Evolutionary conservation across 2,329 filamentous ascomycete genomes (phyloP).

Genomic region (Cladobotryum mycophilum): DNA sequence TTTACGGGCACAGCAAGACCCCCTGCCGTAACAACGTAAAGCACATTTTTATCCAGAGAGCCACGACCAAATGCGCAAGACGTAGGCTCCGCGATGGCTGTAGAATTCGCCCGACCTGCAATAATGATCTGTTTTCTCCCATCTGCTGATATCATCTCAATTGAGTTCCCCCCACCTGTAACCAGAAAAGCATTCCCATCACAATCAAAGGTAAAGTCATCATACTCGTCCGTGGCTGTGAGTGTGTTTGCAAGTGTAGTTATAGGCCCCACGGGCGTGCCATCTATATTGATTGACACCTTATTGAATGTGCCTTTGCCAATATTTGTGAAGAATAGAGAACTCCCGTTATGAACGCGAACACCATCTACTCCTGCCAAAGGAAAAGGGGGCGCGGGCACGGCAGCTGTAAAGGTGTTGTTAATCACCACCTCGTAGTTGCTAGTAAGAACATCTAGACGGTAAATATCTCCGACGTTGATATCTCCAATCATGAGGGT

Average conservation of each 20-base stretch:
- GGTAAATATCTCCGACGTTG: slow-evolving; percentile 19
- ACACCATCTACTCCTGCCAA: slow-evolving; percentile 20
- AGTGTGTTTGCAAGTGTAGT: slow-evolving; percentile 10
- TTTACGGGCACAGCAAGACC: slow-evolving; percentile 1
- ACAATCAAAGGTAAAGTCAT: slow-evolving; percentile 19
- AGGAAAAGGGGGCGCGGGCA: slow-evolving; percentile 8
- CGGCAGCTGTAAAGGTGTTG: slow-evolving; percentile 17
- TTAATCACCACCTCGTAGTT: slow-evolving; percentile 17
- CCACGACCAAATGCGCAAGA: slow-evolving; percentile 10
- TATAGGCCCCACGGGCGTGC: slow-evolving; percentile 12
- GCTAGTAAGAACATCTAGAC: slow-evolving; percentile 17
- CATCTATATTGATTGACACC: slow-evolving; percentile 13
- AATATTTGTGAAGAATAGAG: slow-evolving; percentile 23
- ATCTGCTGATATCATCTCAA: slow-evolving; percentile 13
- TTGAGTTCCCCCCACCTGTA: slow-evolving; percentile 14
- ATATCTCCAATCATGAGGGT: slow-evolving; percentile 19
- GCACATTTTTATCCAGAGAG: neutral
- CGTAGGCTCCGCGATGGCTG: slow-evolving; percentile 11
- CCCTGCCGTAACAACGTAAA: slow-evolving; percentile 9
- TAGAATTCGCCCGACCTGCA: slow-evolving; percentile 15
- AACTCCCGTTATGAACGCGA: slow-evolving; percentile 15
- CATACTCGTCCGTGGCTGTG: slow-evolving; percentile 2
- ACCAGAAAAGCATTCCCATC: slow-evolving; percentile 16
- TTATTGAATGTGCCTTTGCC: slow-evolving; percentile 16
- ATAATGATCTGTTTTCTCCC: slow-evolving; percentile 11